phyloP scores from a whole-genome alignment of 73 alveolate species.

The Diophrys sp. region DNA sequence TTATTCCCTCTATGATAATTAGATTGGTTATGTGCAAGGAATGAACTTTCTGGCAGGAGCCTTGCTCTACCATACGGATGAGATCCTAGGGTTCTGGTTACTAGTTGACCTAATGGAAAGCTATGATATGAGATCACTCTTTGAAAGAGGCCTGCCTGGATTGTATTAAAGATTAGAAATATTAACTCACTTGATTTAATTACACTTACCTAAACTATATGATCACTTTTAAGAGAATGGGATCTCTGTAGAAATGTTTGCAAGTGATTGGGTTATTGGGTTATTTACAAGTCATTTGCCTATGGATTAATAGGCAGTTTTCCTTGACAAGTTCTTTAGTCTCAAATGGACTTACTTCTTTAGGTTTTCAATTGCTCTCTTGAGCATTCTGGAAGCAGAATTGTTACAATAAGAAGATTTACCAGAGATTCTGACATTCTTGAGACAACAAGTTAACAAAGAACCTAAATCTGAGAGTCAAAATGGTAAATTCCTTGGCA shows the following conservation, averaged over 20 bases:
- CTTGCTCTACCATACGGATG: conserved; percentile 81
- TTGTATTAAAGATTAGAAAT: conserved; percentile 49
- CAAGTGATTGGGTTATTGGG: conserved; percentile 70
- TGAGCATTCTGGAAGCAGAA: conserved; percentile 8
- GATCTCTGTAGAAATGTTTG: conserved; percentile 59
- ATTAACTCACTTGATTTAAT: conserved; percentile 32
- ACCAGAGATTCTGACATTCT: conserved; percentile 2
- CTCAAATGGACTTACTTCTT: conserved; percentile 56
- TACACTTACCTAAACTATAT: conserved; percentile 38
- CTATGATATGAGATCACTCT: conserved; percentile 55
- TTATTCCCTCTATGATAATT: conserved; percentile 43
- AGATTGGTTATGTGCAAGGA: conserved; percentile 82
- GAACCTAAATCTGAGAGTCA: background rate
- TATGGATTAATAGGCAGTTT: conserved; percentile 24
- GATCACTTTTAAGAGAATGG: conserved; percentile 43
- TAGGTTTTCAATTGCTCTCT: conserved; percentile 10
- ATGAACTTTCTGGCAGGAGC: conserved; percentile 92
- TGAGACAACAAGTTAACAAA: background rate
- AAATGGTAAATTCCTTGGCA: background rate
- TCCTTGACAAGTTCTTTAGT: conserved; percentile 47
- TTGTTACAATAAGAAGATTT: conserved; percentile 13
- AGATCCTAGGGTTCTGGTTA: conserved; percentile 85
- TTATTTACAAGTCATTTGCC: conserved; percentile 67
- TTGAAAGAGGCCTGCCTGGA: conserved; percentile 59
- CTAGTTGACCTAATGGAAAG: conserved; percentile 80